Percentiles rank a stretch among this genome's conserved stretches.
These are phyloP conservation scores for Tricladium varicosporioides DNA, from an alignment of 2,329 filamentous ascomycete genomes.

Conservation along the genomic window DNA sequence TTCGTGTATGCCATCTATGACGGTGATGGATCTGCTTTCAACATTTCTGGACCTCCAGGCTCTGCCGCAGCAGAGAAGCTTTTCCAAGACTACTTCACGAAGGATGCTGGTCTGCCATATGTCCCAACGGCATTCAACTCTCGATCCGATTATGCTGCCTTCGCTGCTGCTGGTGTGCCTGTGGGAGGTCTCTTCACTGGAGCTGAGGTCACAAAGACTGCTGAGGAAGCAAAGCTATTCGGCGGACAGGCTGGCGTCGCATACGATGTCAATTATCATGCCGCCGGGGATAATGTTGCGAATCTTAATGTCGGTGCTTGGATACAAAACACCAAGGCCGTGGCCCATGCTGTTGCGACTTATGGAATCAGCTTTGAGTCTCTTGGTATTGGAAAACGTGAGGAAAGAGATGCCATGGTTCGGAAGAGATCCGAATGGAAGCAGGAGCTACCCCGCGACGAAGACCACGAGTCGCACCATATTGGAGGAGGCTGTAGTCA, in stretches of 20 bases:
- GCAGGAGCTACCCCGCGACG: slow-evolving; percentile 8
- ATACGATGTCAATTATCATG: slow-evolving; percentile 61
- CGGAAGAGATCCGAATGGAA: slow-evolving; percentile 10
- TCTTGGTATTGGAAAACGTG: slow-evolving; percentile 5
- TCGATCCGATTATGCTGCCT: slow-evolving; percentile 76
- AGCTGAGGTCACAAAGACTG: slow-evolving; percentile 73
- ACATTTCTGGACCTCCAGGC: slow-evolving; percentile 66
- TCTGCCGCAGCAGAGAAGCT: slow-evolving; percentile 67
- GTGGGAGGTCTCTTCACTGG: slow-evolving; percentile 75
- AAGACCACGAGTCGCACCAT: slow-evolving; percentile 5
- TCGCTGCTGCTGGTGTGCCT: slow-evolving; percentile 71
- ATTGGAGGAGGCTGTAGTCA: slow-evolving; percentile 14
- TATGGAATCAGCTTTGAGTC: slow-evolving; percentile 14
- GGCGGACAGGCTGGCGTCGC: slow-evolving; percentile 65
- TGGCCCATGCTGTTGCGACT: slow-evolving; percentile 18
- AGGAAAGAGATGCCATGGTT: slow-evolving; percentile 7
- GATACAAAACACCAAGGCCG: slow-evolving; percentile 52
- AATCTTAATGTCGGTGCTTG: slow-evolving; percentile 61
- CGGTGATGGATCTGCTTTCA: slow-evolving; percentile 49
- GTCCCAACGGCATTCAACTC: slow-evolving; percentile 75
- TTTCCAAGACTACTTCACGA: slow-evolving; percentile 64
- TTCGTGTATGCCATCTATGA: slow-evolving; percentile 69
- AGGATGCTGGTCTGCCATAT: slow-evolving; percentile 58
- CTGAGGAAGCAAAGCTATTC: slow-evolving; percentile 62
- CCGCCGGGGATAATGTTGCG: slow-evolving; percentile 56